Percentiles rank a stretch among this genome's conserved stretches.
Conservation (phyloP, 2,329 filamentous ascomycete species). For the Aspergillus persii region DNA sequence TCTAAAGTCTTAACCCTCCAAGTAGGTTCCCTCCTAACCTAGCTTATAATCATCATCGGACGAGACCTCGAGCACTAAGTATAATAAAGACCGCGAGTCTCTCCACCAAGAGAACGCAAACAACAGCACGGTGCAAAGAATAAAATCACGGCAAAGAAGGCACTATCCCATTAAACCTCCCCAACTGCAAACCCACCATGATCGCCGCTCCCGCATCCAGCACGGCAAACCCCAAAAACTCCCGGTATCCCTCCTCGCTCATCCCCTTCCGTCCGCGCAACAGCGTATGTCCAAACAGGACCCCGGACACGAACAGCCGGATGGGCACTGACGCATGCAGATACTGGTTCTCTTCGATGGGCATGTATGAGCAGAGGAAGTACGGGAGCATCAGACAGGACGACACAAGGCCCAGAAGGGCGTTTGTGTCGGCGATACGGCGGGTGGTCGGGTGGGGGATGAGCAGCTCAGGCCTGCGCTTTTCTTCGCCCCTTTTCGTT, state of each 20-base stretch:
- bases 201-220: constrained; percentile 2
- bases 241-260: constrained; percentile 6
- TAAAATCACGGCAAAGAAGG: background rate
- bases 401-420: background rate
- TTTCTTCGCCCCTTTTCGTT: background rate
- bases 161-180: constrained; percentile 3
- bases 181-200: background rate
- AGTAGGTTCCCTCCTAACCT: too few species aligned
- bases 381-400: constrained; percentile 1
- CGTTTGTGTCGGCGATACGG: constrained; percentile 5
- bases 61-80: too few species aligned
- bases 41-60: too few species aligned
- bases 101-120: background rate
- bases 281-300: background rate
- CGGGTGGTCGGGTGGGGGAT: background rate
- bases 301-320: background rate
- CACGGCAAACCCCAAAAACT: constrained; percentile 1
- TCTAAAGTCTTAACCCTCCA: too few species aligned
- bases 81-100: too few species aligned
- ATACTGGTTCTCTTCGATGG: constrained; percentile 4
- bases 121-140: background rate
- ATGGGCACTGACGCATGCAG: constrained; percentile 1
- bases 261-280: background rate
- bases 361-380: constrained; percentile 7
- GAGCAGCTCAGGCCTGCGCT: background rate